These are phyloP conservation scores for Penicillium flavigenum DNA, from an alignment of 495 filamentous ascomycete genomes.

Conservation along the genomic window DNA sequence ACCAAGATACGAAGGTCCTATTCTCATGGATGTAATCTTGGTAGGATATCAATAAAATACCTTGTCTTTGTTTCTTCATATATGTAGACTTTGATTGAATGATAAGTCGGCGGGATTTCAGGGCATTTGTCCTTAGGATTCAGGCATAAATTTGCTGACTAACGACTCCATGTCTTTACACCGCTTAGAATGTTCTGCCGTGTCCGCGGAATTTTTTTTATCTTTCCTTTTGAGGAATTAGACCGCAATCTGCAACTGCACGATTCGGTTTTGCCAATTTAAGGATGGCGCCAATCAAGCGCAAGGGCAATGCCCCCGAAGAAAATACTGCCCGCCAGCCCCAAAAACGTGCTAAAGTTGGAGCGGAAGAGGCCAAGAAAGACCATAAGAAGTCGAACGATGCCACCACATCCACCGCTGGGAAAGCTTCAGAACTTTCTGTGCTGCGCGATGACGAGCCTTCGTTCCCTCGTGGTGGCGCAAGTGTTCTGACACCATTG, in stretches of 20 bases:
- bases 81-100: too few species aligned
- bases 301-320: constrained; percentile 48
- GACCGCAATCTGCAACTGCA: constrained; percentile 31
- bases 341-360: constrained; percentile 49
- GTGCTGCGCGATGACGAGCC: constrained; percentile 74
- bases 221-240: constrained; percentile 34
- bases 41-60: too few species aligned
- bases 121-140: not conserved
- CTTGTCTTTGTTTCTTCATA: too few species aligned
- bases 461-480: constrained; percentile 90
- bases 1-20: too few species aligned
- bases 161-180: constrained; percentile 5
- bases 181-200: constrained; percentile 29
- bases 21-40: too few species aligned
- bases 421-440: constrained; percentile 46
- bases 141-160: constrained; percentile 3
- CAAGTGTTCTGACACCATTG: constrained; percentile 83
- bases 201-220: constrained; percentile 38
- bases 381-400: constrained; percentile 34
- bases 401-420: constrained; percentile 27
- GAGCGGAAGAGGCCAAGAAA: constrained; percentile 40
- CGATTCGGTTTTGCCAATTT: constrained; percentile 31
- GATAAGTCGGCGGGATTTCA: not conserved
- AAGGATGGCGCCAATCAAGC: constrained; percentile 54
- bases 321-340: constrained; percentile 40